Evolutionary conservation across 2,329 filamentous ascomycete genomes (phyloP), one percentile per base, ranked within the genome.

Genomic region (Neonectria sp.): DNA sequence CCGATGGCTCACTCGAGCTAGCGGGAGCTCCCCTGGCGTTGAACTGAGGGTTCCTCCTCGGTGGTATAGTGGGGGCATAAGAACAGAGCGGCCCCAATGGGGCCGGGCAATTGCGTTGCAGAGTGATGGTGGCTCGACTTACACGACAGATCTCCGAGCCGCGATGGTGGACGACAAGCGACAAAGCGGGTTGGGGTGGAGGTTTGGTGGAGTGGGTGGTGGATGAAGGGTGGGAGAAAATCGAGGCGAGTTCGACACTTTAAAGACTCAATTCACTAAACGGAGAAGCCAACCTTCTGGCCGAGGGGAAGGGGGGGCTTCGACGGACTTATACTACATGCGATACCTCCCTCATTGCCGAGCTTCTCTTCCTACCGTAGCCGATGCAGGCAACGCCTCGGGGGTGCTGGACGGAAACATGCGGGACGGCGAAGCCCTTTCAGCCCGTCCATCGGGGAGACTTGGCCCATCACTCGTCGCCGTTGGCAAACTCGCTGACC

Each of bases 391-490:
- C 51, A 53, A 37, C 29, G 49, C 49, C 59, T 76, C 64, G 68
- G 72, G 59, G 63, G 29, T 61, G 49, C 45, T 63, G 45, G 31
- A 75, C 77, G 77, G 77, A 74, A 79, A 79, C 75, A 78, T 78
- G 75, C 77, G 77, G 77, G 73, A 78, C 68, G 67, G 63, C 31
- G 60, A 66, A 52, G 60, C 62, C 62, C 57, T 73, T 64, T 56
- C 51, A 70, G 63, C 61, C 60, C 68, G 68, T 75, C 65, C 59
- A 68, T 68, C 71, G n/a, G 70, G 68, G 62, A 67, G 55, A 40
- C 37, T 40, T 40, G 37, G 37, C 15, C 67, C 67, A 55, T 69
- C 59, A 64, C 60, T 67, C 55, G 52, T 63, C 49, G 60, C 48
- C 60, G 55, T 57, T 72, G 37, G 68, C 63, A 63, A 70, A 63